phyloP scores from a whole-genome alignment of 1,284 basidiomycete species.

The Salmacisia buchloeana region DNA sequence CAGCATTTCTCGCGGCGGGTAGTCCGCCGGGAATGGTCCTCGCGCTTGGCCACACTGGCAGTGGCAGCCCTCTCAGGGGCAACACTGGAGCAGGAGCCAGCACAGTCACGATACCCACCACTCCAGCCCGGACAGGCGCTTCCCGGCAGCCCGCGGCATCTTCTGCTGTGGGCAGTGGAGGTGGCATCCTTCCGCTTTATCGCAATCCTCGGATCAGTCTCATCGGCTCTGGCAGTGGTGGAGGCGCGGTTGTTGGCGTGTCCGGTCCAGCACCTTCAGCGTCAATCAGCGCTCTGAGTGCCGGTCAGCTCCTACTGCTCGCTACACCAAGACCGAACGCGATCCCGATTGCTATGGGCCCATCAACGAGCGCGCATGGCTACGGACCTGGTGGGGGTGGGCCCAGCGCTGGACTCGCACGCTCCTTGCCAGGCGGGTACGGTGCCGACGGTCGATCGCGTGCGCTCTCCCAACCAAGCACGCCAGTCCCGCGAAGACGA shows the following conservation, averaged over 20 bases:
- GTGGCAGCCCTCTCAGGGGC: not conserved
- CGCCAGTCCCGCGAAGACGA: not conserved
- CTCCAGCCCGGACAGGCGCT: too few relatives aligned
- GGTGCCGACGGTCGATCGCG: not conserved
- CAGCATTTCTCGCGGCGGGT: not conserved
- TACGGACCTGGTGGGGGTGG: not conserved
- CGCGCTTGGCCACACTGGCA: not conserved
- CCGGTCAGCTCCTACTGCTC: not conserved
- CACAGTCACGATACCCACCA: not conserved
- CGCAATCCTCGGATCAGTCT: not conserved
- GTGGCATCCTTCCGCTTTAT: not conserved
- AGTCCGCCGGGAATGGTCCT: not conserved
- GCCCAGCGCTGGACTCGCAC: not conserved
- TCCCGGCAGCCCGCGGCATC: not conserved
- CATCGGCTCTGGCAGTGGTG: not conserved
- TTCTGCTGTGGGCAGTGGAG: not conserved
- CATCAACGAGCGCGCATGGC: not conserved
- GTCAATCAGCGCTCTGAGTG: slow-evolving; percentile 1
- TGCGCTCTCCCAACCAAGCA: not conserved
- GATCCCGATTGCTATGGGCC: not conserved
- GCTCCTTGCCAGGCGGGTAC: not conserved
- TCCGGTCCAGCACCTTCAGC: not conserved
- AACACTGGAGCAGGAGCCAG: too few relatives aligned
- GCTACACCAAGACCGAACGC: not conserved
- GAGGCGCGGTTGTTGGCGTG: not conserved